Conservation (phyloP, 2,329 filamentous ascomycete species). For the Grosmannia serpens region DNA sequence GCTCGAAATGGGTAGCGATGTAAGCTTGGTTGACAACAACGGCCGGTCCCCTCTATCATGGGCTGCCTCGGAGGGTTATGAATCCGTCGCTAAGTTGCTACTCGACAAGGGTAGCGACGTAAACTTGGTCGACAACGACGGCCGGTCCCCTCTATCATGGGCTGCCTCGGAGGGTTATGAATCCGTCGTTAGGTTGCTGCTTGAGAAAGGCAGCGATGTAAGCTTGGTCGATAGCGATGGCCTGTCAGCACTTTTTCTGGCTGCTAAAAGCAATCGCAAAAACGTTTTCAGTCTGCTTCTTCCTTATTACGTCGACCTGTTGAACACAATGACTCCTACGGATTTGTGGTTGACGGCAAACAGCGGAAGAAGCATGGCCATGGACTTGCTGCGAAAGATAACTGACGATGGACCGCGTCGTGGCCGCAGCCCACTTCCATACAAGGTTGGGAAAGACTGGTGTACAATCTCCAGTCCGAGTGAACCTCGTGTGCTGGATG, state of each 20-base stretch:
- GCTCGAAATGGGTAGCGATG: background rate
- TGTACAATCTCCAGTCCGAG: too few relatives aligned
- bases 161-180: background rate
- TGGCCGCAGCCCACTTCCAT: too few relatives aligned
- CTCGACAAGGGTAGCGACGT: background rate
- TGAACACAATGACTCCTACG: too few relatives aligned
- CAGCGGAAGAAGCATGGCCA: too few relatives aligned
- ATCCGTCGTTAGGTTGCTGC: background rate
- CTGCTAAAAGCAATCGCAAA: background rate
- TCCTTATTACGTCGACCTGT: too few relatives aligned
- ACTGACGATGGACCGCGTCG: too few relatives aligned
- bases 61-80: background rate
- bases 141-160: background rate
- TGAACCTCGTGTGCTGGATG: too few relatives aligned
- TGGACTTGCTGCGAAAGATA: too few relatives aligned
- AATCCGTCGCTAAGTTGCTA: background rate
- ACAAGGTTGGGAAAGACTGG: too few relatives aligned
- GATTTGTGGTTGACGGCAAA: too few relatives aligned
- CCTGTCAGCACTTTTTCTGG: background rate
- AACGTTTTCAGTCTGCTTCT: background rate
- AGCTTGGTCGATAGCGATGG: background rate
- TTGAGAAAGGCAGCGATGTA: background rate
- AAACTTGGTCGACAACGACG: background rate
- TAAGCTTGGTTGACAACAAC: background rate
- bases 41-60: background rate